Evolutionary conservation across 225 moss, liverwort and hornwort species (phyloP).

Genomic region (Bryoerythrophyllum caledonicum): DNA sequence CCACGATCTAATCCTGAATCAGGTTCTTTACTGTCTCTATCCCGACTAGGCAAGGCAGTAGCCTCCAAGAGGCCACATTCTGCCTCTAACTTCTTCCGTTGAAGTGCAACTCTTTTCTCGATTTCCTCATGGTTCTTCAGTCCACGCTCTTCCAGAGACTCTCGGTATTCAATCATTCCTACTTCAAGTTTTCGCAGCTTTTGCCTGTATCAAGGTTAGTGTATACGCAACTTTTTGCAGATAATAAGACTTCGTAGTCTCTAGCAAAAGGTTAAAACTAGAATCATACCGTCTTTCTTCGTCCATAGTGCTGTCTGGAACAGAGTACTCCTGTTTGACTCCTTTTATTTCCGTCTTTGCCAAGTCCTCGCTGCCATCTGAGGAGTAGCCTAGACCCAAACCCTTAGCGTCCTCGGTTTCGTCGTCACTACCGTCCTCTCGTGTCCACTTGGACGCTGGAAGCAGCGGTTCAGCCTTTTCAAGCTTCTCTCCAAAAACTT

Average conservation of each 20-base stretch:
- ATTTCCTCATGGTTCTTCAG: conserved; percentile 75
- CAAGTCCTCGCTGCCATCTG: conserved; percentile 77
- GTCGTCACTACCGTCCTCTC: conserved; percentile 77
- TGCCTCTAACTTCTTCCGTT: conserved; percentile 69
- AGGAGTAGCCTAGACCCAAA: conserved; percentile 76
- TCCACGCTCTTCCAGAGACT: conserved; percentile 78
- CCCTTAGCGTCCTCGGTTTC: conserved; percentile 66
- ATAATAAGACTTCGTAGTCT: not conserved
- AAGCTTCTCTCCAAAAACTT: conserved; percentile 50
- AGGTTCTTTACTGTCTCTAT: conserved; percentile 65
- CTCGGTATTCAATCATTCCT: conserved; percentile 75
- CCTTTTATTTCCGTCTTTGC: conserved; percentile 35
- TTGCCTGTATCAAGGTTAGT: conserved; percentile 48
- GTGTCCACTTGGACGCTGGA: conserved; percentile 81
- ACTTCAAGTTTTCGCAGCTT: conserved; percentile 82
- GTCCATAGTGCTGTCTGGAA: conserved; percentile 73
- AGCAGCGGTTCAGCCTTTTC: conserved; percentile 71
- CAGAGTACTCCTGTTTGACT: conserved; percentile 64
- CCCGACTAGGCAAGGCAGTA: conserved; percentile 45
- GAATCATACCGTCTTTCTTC: conserved; percentile 67
- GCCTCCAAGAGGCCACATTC: conserved; percentile 71
- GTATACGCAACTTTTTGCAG: not conserved
- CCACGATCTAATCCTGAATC: conserved; percentile 59
- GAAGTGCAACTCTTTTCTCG: conserved; percentile 63
- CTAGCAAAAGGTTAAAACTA: not conserved